Base-by-base conservation (phyloP, 2,329 filamentous ascomycete species). In the Nemania serpens region DNA sequence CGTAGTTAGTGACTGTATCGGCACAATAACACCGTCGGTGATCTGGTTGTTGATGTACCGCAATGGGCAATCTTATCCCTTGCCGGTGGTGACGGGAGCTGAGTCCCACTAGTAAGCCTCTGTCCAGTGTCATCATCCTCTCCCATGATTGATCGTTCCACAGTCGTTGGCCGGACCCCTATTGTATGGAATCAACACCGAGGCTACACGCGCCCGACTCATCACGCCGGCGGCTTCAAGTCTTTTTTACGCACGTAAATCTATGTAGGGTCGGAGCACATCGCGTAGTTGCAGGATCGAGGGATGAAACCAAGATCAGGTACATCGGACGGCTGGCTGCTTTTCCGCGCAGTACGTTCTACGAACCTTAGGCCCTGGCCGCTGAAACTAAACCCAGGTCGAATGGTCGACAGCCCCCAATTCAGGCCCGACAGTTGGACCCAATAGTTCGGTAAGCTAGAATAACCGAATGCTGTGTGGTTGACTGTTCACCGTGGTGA, bases 251-350 rank as follows among this genome's bases (percentile, higher is more conserved):
- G 70, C 65, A 58, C 70, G 70, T 73, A 73, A 73, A 67, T 61
- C 51, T 67, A 57, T 55, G 55, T 62, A 68, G 52, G 59, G 64
- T 67, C 66, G 66, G 67, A 66, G 67, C 61, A 71, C 69, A 18
- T 68, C 71, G 71, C 69, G 61, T 70, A 63, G 66, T 69, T 74
- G 71, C 71, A 74, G 72, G 71, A 74, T 73, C 71, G 71, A 73
- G 66, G 61, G 64, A 69, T 66, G 70, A 42, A 67, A 69, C 71
- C 68, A 68, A 74, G 71, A 74, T 74, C 69, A 74, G 69, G 71
- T 72, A 72, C 67, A 62, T 63, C 58, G 63, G 60, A 61, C 71
- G 71, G 72, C 58, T 73, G 69, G 64, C 69, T 73, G 70, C 72
- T 56, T 68, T 62, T 60, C 60, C 59, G 65, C 60, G 58, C 60